phyloP scores from a whole-genome alignment of 2,329 filamentous ascomycete genomes.

The Penicillium capsulatum region DNA sequence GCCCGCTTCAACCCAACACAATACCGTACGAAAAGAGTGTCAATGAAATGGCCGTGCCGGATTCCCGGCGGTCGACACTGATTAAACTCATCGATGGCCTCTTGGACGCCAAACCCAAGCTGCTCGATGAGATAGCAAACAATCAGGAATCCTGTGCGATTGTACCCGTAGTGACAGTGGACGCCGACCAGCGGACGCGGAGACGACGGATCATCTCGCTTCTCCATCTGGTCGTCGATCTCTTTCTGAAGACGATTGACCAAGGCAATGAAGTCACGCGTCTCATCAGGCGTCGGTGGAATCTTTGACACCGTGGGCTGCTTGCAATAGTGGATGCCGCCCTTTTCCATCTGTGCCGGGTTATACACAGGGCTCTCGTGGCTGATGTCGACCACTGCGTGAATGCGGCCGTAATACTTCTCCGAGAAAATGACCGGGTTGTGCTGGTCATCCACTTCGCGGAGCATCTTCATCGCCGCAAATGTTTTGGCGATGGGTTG shows the following conservation, averaged over 20 bases:
- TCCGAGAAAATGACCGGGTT: constrained; percentile 68
- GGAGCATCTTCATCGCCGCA: constrained; percentile 85
- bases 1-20: constrained; percentile 48
- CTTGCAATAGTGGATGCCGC: constrained; percentile 72
- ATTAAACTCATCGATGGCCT: constrained; percentile 76
- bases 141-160: constrained; percentile 87
- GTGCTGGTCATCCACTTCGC: constrained; percentile 81
- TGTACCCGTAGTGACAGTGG: constrained; percentile 95
- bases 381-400: constrained; percentile 82
- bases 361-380: constrained; percentile 90
- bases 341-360: constrained; percentile 62
- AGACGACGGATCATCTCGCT: constrained; percentile 38
- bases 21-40: constrained; percentile 77
- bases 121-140: constrained; percentile 86
- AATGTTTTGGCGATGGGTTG: constrained; percentile 74
- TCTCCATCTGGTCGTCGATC: constrained; percentile 47
- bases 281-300: constrained; percentile 64
- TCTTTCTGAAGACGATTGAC: constrained; percentile 58
- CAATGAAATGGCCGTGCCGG: constrained; percentile 81
- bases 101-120: constrained; percentile 65
- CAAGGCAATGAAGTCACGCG: constrained; percentile 55
- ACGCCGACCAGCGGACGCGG: constrained; percentile 63
- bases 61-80: constrained; percentile 73
- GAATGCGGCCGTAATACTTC: constrained; percentile 63
- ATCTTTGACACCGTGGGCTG: constrained; percentile 90